Conservation (phyloP, 2,329 filamentous ascomycete species). For the Aspergillus pseudoterreus region DNA sequence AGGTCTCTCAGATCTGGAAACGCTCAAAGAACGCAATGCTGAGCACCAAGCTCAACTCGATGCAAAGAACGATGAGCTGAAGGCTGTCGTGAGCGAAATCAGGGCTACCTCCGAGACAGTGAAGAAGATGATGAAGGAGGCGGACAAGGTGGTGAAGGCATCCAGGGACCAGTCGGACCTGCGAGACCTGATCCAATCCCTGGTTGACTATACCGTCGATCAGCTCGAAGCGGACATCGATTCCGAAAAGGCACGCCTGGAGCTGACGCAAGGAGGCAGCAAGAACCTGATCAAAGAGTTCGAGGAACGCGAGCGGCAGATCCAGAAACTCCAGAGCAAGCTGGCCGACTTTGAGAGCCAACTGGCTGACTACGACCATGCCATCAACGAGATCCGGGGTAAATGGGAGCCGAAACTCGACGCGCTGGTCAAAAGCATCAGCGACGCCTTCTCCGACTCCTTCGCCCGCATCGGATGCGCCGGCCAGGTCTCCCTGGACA, state of each 20-base stretch:
- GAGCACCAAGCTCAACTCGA: slow-evolving; percentile 52
- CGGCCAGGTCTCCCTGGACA: slow-evolving; percentile 82
- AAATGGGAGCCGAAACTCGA: slow-evolving; percentile 85
- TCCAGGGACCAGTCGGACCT: slow-evolving; percentile 21
- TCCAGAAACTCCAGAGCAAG: slow-evolving; percentile 61
- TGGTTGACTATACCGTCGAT: slow-evolving; percentile 55
- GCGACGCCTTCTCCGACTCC: slow-evolving; percentile 85
- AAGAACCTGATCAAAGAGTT: slow-evolving; percentile 73
- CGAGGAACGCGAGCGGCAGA: slow-evolving; percentile 66
- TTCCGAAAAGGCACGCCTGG: slow-evolving; percentile 69
- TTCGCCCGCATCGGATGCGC: slow-evolving; percentile 93
- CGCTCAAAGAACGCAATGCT: slow-evolving; percentile 63
- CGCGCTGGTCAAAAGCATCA: slow-evolving; percentile 72
- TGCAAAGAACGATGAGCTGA: slow-evolving; percentile 38
- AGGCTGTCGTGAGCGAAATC: slow-evolving; percentile 33
- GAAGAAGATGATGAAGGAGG: slow-evolving; percentile 14
- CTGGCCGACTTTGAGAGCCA: slow-evolving; percentile 53
- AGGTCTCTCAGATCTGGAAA: slow-evolving; percentile 72
- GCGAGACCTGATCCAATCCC: slow-evolving; percentile 38
- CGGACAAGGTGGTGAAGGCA: slow-evolving; percentile 11
- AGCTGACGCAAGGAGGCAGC: slow-evolving; percentile 75
- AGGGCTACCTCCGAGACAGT: slow-evolving; percentile 25
- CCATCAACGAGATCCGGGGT: slow-evolving; percentile 63
- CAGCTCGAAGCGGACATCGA: slow-evolving; percentile 70
- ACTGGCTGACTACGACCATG: slow-evolving; percentile 53